A percentile compares a stretch with the other conserved stretches of the same genome.
phyloP scores from a whole-genome alignment of 495 filamentous ascomycete species.

The Trichoderma asperelloides region DNA sequence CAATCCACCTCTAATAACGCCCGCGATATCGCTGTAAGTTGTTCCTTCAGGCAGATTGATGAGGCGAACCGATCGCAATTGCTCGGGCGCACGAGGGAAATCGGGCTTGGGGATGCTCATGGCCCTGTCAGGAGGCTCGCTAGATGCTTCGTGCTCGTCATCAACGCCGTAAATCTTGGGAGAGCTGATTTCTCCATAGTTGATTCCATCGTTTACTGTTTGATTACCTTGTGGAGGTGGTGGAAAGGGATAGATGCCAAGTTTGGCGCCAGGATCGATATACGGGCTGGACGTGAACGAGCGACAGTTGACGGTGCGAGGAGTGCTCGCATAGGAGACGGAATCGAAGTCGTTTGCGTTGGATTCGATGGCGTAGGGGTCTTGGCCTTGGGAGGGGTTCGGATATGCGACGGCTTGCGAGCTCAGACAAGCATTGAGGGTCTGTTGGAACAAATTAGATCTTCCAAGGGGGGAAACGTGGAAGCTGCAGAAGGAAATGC shows the following conservation, averaged over 20 bases:
- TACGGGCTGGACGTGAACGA: neutral
- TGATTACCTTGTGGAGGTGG: neutral
- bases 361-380: neutral
- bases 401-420: neutral
- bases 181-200: neutral
- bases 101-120: neutral
- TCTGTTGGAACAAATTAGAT: neutral
- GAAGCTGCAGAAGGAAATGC: neutral
- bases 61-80: neutral
- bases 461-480: neutral
- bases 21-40: neutral
- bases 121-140: neutral
- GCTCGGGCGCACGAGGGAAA: neutral
- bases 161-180: neutral
- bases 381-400: neutral
- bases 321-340: neutral
- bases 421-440: neutral
- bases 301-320: neutral
- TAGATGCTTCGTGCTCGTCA: neutral
- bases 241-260: neutral
- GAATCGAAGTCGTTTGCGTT: neutral
- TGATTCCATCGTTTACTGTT: neutral
- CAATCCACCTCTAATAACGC: neutral
- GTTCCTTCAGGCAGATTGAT: neutral
- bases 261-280: conserved; percentile 3